Percentiles rank a stretch among this genome's conserved stretches.
These are phyloP conservation scores for Agaricus subrufescens DNA, from an alignment of 768 basidiomycete genomes.

Conservation along the genomic window DNA sequence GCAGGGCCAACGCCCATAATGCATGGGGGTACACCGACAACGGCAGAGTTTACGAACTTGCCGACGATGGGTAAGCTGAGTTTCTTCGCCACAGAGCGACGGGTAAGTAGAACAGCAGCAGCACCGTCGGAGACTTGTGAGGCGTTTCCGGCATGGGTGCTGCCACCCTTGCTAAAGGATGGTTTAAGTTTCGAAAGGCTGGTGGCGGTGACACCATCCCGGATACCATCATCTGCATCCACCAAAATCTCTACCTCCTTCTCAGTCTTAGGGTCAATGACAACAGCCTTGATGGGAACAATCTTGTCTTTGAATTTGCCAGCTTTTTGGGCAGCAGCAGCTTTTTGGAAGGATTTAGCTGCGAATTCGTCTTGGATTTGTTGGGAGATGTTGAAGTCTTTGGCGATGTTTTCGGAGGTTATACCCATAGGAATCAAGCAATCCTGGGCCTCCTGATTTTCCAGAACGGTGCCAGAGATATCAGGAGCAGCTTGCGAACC, in stretches of 20 bases:
- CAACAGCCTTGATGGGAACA: constrained; percentile 65
- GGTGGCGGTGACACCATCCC: constrained; percentile 80
- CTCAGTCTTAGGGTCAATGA: constrained; percentile 71
- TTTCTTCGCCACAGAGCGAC: constrained; percentile 74
- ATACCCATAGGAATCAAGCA: constrained; percentile 89
- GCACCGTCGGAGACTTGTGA: constrained; percentile 92
- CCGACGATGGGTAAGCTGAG: constrained; percentile 84
- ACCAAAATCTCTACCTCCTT: constrained; percentile 65
- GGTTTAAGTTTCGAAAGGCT: constrained; percentile 78
- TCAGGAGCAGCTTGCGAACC: constrained; percentile 55
- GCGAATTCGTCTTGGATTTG: constrained; percentile 87
- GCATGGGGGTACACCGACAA: too few relatives aligned
- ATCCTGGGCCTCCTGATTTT: constrained; percentile 68
- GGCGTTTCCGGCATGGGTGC: constrained; percentile 81
- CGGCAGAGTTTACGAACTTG: constrained; percentile 70
- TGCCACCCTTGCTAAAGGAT: constrained; percentile 73
- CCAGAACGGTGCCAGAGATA: constrained; percentile 60
- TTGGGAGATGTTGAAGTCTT: too few relatives aligned
- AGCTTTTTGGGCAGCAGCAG: constrained; percentile 71
- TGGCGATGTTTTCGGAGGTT: constrained; percentile 88
- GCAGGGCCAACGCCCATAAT: constrained; percentile 94
- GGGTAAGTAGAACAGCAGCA: constrained; percentile 80
- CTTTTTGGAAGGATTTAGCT: constrained; percentile 80
- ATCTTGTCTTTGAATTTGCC: constrained; percentile 85
- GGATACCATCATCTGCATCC: constrained; percentile 79